These are phyloP conservation scores for Plantago major DNA, from an alignment of 257 asterid genomes.

Conservation along the genomic window DNA sequence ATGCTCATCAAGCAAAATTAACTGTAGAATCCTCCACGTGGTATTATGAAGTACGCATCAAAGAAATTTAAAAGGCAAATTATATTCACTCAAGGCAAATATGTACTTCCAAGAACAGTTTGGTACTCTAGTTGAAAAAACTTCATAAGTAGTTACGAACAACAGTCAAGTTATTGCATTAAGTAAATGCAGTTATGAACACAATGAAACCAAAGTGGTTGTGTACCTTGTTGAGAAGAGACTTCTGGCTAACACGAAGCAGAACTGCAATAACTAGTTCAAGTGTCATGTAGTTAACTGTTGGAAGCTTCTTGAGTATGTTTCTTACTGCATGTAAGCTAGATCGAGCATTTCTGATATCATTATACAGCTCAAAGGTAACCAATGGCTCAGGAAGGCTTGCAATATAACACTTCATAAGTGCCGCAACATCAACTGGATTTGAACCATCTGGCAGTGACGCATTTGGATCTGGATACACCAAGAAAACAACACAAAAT, in stretches of 20 bases:
- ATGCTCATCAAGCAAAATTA: slow-evolving; percentile 8
- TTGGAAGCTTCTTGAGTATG: slow-evolving; percentile 71
- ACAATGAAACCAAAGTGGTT: background rate
- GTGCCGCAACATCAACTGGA: slow-evolving; percentile 74
- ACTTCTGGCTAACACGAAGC: slow-evolving; percentile 75
- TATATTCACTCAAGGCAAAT: no score
- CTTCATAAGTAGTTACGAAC: background rate
- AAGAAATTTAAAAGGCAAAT: no score
- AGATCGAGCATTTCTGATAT: slow-evolving; percentile 67
- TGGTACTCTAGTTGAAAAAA: background rate
- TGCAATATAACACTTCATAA: slow-evolving; percentile 78
- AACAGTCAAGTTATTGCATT: no score
- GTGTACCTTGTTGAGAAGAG: slow-evolving; percentile 71
- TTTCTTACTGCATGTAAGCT: slow-evolving; percentile 60
- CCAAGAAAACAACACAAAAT: slow-evolving; percentile 7
- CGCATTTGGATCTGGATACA: slow-evolving; percentile 56
- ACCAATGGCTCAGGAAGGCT: slow-evolving; percentile 88
- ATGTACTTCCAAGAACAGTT: background rate
- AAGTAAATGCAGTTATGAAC: no score
- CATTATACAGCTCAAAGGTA: slow-evolving; percentile 66
- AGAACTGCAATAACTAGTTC: slow-evolving; percentile 81
- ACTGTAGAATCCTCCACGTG: slow-evolving; percentile 1
- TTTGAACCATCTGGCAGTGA: slow-evolving; percentile 64
- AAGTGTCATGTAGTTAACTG: slow-evolving; percentile 84
- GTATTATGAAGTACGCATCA: background rate